phyloP scores from a whole-genome alignment of 495 filamentous ascomycete species.

The Neurospora sp. region DNA sequence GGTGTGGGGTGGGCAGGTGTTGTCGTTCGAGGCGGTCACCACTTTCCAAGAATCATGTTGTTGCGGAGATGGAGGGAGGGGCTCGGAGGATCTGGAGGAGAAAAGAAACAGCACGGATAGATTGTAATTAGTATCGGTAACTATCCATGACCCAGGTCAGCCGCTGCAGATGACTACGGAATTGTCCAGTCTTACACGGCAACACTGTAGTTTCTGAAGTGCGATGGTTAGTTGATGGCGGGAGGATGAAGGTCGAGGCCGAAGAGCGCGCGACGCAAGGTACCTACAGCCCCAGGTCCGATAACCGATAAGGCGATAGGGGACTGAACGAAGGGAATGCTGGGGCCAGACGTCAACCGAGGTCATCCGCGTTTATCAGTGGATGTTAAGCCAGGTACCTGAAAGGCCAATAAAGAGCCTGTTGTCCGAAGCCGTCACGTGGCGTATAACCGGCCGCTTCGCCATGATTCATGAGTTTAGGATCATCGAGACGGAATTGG shows the following conservation, averaged over 20 bases:
- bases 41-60: background rate
- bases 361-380: background rate
- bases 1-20: background rate
- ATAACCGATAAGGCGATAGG: background rate
- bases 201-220: background rate
- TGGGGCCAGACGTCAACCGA: background rate
- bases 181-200: background rate
- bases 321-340: background rate
- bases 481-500: background rate
- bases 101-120: background rate
- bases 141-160: background rate
- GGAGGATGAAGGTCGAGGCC: background rate
- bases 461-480: background rate
- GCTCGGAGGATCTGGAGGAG: background rate
- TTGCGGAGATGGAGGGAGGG: background rate
- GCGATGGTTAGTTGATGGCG: background rate
- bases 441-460: background rate
- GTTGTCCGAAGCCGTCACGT: background rate
- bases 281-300: background rate
- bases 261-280: background rate
- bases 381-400: background rate
- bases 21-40: background rate
- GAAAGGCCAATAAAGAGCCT: background rate
- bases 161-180: background rate
- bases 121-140: background rate